phyloP scores from a whole-genome alignment of 768 basidiomycete species.

The Leucocoprinus leucothites region DNA sequence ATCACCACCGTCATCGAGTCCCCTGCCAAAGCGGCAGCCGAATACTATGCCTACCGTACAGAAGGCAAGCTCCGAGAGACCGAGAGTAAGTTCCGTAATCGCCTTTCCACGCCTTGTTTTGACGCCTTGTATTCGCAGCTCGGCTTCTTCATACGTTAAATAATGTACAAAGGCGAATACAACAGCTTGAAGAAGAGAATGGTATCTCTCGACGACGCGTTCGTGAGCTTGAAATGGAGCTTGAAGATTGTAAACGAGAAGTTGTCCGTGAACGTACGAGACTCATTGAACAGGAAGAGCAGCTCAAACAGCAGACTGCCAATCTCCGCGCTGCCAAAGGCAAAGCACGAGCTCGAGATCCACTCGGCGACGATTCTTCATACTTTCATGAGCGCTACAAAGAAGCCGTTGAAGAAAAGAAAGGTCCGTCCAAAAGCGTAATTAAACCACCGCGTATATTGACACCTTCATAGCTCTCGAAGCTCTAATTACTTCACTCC shows the following conservation, averaged over 20 bases:
- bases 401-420: slow-evolving; percentile 85
- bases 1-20: slow-evolving; percentile 75
- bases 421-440: slow-evolving; percentile 45
- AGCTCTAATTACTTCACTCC: slow-evolving; percentile 69
- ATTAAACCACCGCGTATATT: background rate
- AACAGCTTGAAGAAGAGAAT: slow-evolving; percentile 79
- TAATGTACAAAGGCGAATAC: slow-evolving; percentile 63
- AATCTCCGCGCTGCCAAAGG: slow-evolving; percentile 32
- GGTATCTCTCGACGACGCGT: slow-evolving; percentile 77
- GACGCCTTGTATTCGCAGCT: slow-evolving; percentile 31
- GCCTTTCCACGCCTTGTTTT: background rate
- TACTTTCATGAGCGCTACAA: slow-evolving; percentile 53
- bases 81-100: slow-evolving; percentile 46
- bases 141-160: slow-evolving; percentile 61
- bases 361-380: slow-evolving; percentile 32
- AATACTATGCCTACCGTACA: slow-evolving; percentile 48
- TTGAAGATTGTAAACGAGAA: slow-evolving; percentile 82
- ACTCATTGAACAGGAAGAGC: slow-evolving; percentile 54
- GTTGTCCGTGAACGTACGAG: slow-evolving; percentile 67
- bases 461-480: slow-evolving; percentile 62
- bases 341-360: slow-evolving; percentile 30
- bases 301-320: slow-evolving; percentile 33
- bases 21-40: slow-evolving; percentile 54
- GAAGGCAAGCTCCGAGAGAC: slow-evolving; percentile 51
- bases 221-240: slow-evolving; percentile 82